Conservation (phyloP, 2,329 filamentous ascomycete genomes). For the Penicillium sp. region DNA sequence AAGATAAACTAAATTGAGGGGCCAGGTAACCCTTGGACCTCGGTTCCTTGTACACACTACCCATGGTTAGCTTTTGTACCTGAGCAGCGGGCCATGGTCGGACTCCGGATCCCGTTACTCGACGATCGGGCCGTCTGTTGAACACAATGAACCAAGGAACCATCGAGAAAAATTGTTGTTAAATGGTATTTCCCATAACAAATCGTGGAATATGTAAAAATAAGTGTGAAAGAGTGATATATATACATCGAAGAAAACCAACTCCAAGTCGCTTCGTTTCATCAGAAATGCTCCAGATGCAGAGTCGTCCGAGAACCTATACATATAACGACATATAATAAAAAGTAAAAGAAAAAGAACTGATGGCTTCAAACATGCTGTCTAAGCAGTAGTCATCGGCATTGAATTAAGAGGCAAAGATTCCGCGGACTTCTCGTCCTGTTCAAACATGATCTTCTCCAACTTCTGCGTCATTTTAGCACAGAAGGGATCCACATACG, state of each 20-base stretch:
- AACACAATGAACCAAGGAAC: neutral
- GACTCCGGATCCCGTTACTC: neutral
- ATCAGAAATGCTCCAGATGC: constrained; percentile 1
- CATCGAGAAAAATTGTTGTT: neutral
- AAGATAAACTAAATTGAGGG: neutral
- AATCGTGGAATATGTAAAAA: neutral
- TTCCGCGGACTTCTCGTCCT: constrained; percentile 35
- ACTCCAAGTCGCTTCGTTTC: neutral
- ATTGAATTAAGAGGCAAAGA: constrained; percentile 1
- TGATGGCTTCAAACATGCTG: neutral
- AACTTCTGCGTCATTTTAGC: constrained; percentile 49
- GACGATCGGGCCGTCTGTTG: neutral
- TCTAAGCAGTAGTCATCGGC: constrained; percentile 1
- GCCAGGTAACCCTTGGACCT: neutral
- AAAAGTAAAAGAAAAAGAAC: neutral
- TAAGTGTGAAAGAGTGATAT: neutral
- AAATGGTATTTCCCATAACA: neutral
- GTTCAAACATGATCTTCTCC: constrained; percentile 49
- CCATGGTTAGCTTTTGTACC: neutral
- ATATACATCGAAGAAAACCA: neutral
- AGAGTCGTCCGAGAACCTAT: neutral
- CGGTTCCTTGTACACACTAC: neutral
- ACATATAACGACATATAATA: neutral
- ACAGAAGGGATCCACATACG: constrained; percentile 52
- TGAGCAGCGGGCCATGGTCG: neutral